Evolutionary conservation across 495 filamentous ascomycete genomes (phyloP), one percentile per base, ranked within the genome.

Genomic region (Viridothelium virens): DNA sequence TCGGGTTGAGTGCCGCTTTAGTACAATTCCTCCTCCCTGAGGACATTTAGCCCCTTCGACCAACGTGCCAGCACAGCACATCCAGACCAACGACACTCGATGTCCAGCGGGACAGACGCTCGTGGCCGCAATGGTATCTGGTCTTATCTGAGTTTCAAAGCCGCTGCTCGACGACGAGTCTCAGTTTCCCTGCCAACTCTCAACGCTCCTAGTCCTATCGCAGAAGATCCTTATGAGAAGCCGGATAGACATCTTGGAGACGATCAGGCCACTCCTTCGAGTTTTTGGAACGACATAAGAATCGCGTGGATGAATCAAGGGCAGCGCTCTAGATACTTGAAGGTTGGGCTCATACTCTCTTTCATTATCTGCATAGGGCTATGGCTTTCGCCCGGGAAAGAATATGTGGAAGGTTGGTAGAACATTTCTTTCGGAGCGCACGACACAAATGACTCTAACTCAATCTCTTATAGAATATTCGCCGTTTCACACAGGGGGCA

Each of bases 301-400:
- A 71, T 65, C 65, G 71, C 72, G 50, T 78, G 84, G 83, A 80
- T 87, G 77, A 78, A 74, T 69, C 73, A 73, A 66, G 72, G 74
- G 46, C 74, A 75, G 71, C 63, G 73, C 65, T 61, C 86, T 66
- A 85, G 91, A 71, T 91, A 87, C 76, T 69, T 95, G 68, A 96
- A 94, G 85, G 89, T 89, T 47, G 89, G 87, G 44, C 88, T 87
- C 70, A 85, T 95, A 69, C 79, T 95, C 65, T 83, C 86, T 62
- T 84, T 88, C 71, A 68, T 96, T 50, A 75, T 96, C 66, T 80
- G 93, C 69, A 75, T 93, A 34, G 80, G 95, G 64, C 87, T 91
- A 74, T 91, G 86, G 76, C 77, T 96, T 63, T 83, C 86, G 14
- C 89, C 91, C 0, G 80, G 80, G 33, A 36, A 63, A 65, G 73